Percentiles rank a stretch among this genome's conserved stretches.
Conservation (phyloP, 345 rosid species). For the Mallotus nudiflorus region DNA sequence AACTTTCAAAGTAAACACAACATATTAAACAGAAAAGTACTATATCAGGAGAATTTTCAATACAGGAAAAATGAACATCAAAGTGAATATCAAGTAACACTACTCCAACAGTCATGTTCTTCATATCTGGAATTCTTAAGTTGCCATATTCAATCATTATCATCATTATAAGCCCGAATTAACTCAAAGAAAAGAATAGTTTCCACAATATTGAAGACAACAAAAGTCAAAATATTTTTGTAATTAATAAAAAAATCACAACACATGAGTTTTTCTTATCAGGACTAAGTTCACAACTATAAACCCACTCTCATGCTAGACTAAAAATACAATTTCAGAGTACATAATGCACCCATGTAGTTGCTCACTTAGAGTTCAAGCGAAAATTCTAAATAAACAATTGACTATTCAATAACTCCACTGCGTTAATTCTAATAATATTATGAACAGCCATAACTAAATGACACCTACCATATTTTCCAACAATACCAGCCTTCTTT, state of each 20-base stretch:
- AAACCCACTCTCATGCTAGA: neutral
- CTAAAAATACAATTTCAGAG: neutral
- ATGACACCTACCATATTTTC: slow-evolving; percentile 45
- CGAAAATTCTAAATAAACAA: neutral
- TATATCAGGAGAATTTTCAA: neutral
- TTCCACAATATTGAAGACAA: neutral
- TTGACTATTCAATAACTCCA: neutral
- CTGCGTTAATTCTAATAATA: no score
- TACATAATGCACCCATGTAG: neutral
- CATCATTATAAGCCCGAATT: neutral
- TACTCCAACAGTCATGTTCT: neutral
- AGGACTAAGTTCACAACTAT: no score
- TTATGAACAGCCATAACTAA: no score
- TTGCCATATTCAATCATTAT: neutral
- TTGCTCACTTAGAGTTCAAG: neutral
- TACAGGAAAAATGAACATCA: no score
- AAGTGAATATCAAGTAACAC: neutral
- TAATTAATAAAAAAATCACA: no score
- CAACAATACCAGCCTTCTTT: slow-evolving; percentile 68
- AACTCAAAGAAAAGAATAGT: neutral
- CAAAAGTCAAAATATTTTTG: neutral
- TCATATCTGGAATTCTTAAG: neutral
- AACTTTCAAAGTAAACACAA: neutral
- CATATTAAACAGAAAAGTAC: no score
- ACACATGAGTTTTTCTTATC: no score